Evolutionary conservation across 805 yeast species (phyloP).

Genomic region (Lipomyces spencermartinsiae): DNA sequence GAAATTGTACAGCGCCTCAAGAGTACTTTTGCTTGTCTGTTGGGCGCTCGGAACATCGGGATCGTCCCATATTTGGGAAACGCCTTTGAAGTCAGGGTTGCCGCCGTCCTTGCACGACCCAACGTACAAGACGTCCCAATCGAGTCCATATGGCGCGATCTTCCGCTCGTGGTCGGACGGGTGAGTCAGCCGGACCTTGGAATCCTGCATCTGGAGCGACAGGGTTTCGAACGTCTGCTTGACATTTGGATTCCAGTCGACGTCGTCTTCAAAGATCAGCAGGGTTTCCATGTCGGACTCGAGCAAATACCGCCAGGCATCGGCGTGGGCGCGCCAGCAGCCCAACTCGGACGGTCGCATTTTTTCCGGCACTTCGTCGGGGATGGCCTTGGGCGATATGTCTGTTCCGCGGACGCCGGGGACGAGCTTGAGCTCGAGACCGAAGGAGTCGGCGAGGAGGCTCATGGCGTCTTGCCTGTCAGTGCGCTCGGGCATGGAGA

Average conservation of each 20-base stretch:
- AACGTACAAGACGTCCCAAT: slow-evolving; percentile 29
- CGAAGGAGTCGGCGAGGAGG: slow-evolving; percentile 21
- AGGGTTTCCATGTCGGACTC: slow-evolving; percentile 25
- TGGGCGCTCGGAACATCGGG: slow-evolving; percentile 11
- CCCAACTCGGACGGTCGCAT: slow-evolving; percentile 22
- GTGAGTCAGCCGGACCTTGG: slow-evolving; percentile 13
- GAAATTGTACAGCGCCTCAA: slow-evolving; percentile 2
- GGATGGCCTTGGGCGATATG: slow-evolving; percentile 19
- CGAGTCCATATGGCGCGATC: slow-evolving; percentile 31
- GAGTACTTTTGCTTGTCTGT: slow-evolving; percentile 2
- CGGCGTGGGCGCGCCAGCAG: slow-evolving; percentile 32
- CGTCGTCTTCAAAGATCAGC: slow-evolving; percentile 28
- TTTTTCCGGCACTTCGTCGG: slow-evolving; percentile 14
- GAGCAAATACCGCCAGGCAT: slow-evolving; percentile 27
- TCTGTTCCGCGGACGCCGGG: slow-evolving; percentile 24
- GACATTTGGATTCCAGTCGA: slow-evolving; percentile 25
- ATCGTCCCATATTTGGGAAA: slow-evolving; percentile 20
- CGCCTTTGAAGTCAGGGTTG: slow-evolving; percentile 19
- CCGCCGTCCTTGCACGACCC: slow-evolving; percentile 23
- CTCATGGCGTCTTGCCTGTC: slow-evolving; percentile 33
- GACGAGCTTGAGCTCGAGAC: slow-evolving; percentile 16
- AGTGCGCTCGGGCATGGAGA: slow-evolving; percentile 27
- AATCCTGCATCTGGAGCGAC: slow-evolving; percentile 13
- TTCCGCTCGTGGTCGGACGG: slow-evolving; percentile 26
- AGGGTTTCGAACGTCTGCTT: slow-evolving; percentile 17